Conservation (phyloP, 75 land plant genomes). For the Cunninghamia lanceolata region DNA sequence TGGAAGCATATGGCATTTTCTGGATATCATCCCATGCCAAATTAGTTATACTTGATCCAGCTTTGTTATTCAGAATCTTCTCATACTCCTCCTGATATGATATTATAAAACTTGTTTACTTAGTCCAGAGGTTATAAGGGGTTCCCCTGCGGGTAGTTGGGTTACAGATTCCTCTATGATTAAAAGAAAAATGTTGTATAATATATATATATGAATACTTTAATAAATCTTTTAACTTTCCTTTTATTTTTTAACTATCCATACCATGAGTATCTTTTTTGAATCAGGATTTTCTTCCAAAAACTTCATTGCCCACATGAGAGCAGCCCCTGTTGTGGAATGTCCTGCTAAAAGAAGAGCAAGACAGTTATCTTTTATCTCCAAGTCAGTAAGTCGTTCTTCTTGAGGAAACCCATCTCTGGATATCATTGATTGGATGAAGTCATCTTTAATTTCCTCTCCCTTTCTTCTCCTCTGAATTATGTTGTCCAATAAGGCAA, state of each 20-base stretch:
- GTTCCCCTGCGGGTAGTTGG: no score
- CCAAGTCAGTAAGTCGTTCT: slow-evolving; percentile 35
- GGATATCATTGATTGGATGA: no score
- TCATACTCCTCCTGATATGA: slow-evolving; percentile 40
- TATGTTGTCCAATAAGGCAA: no score
- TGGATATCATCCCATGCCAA: slow-evolving; percentile 45
- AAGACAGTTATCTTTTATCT: slow-evolving; percentile 47
- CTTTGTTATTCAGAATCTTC: slow-evolving; percentile 19
- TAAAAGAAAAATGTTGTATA: no score
- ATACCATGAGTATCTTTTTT: slow-evolving; percentile 44
- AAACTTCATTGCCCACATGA: slow-evolving; percentile 54
- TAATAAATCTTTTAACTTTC: no score
- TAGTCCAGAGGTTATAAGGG: no score
- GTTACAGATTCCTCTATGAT: no score
- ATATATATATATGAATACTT: no score
- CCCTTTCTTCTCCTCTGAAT: no score
- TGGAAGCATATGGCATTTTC: slow-evolving; percentile 40
- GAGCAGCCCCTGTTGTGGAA: slow-evolving; percentile 57
- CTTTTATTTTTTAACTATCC: no score
- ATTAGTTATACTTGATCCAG: neutral
- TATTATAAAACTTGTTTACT: neutral
- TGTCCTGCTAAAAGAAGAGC: slow-evolving; percentile 60
- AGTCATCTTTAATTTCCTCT: no score
- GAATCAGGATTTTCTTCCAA: slow-evolving; percentile 48
- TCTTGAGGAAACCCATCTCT: no score